Base-by-base conservation (phyloP, 164 flowering plant species). In the Vitis riparia region DNA sequence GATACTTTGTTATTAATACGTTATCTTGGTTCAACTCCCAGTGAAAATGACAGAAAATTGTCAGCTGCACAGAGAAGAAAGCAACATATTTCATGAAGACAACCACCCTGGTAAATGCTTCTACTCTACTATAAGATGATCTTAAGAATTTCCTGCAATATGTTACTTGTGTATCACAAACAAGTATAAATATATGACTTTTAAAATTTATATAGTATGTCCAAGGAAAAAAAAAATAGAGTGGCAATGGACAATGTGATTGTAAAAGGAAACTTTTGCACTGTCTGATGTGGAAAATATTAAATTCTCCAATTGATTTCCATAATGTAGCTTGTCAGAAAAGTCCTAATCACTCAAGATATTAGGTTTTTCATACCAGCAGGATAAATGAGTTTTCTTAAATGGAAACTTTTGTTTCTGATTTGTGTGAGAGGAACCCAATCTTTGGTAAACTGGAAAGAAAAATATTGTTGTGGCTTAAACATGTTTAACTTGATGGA, bases 1-100 rank as follows among this genome's bases (percentile, higher is more conserved):
- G 44, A 37, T 37, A 6, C 44, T 37, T 37, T 37, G 44, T 37
- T 37, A 37, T 37, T 37, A 37, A 53, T 32, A 19, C 48, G 11
- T 63, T 23, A 23, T 23, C 27, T 47, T 23, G 17, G 2, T 29
- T 15, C 5, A 17, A 16, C n/a, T 15, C 13, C 10, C 27, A 48
- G 63, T 63, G 37, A 71, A 63, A 63, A 19, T 57, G 52, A n/a
- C 59, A 9, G 81, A 76, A 16, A 70, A 12, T 76, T 68, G 68
- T 62, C 73, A 58, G 67, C 71, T 70, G 47, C 72, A 23, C 65
- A 74, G 62, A 52, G 77, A 71, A 57, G 81, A 75, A 68, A 72
- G 55, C 30, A 71, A 50, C 62, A 59, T 71, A 58, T 52, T 57
- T 63, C 64, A 58, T 51, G 80, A 76, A 71, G 68, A 63, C 55